phyloP scores from a whole-genome alignment of 2,329 filamentous ascomycete genomes.

The Alternaria arborescens region DNA sequence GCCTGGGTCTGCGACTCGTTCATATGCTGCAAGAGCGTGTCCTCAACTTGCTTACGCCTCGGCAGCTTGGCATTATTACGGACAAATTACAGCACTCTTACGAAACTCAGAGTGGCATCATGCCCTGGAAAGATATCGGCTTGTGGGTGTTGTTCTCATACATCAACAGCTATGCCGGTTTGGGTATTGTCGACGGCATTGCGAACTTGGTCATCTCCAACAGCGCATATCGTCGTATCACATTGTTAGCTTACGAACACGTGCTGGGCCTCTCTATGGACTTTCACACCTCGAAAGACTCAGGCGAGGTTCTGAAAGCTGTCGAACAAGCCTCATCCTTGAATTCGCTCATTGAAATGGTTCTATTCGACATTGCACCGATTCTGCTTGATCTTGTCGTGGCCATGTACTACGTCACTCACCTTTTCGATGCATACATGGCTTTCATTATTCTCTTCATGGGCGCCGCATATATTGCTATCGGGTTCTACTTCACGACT shows the following conservation, averaged over 20 bases:
- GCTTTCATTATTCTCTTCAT: slow-evolving; percentile 51
- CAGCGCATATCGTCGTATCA: slow-evolving; percentile 66
- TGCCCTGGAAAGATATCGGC: slow-evolving; percentile 63
- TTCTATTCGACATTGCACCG: slow-evolving; percentile 68
- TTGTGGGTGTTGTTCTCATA: slow-evolving; percentile 60
- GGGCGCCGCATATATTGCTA: slow-evolving; percentile 60
- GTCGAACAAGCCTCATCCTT: slow-evolving; percentile 70
- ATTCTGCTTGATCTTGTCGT: slow-evolving; percentile 69
- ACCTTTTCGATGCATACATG: slow-evolving; percentile 67
- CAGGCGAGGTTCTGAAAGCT: slow-evolving; percentile 70
- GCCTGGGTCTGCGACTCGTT: slow-evolving; percentile 70
- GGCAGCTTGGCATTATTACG: slow-evolving; percentile 81
- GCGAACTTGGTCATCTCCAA: slow-evolving; percentile 66
- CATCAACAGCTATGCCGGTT: slow-evolving; percentile 61
- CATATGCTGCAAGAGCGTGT: slow-evolving; percentile 75
- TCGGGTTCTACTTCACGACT: slow-evolving; percentile 55
- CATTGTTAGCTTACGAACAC: slow-evolving; percentile 69
- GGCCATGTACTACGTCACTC: slow-evolving; percentile 68
- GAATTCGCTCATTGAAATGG: slow-evolving; percentile 66
- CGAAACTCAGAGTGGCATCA: slow-evolving; percentile 50
- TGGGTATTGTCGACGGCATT: slow-evolving; percentile 60
- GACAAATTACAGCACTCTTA: slow-evolving; percentile 64
- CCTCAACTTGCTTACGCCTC: slow-evolving; percentile 79
- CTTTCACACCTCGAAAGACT: slow-evolving; percentile 72
- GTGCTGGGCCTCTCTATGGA: slow-evolving; percentile 75